phyloP scores from a whole-genome alignment of 371 early-diverging fungal genomes.

The Mortierella sp. region DNA sequence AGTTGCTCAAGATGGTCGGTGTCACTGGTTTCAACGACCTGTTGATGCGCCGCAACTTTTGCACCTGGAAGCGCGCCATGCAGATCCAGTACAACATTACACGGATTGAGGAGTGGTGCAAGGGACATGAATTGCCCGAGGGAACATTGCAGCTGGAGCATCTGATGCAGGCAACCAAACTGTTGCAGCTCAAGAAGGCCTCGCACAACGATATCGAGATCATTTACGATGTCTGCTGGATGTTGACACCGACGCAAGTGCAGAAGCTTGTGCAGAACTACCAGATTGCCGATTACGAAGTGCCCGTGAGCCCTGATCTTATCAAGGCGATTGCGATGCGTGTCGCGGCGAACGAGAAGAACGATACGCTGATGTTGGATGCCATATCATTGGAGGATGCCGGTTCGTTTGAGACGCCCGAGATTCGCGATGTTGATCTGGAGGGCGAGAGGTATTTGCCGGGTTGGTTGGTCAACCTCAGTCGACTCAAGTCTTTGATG shows the following conservation, averaged over 20 bases:
- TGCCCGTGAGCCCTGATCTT: conserved; percentile 90
- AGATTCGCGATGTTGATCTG: conserved; percentile 64
- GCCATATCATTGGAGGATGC: conserved; percentile 84
- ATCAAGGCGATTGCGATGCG: conserved; percentile 91
- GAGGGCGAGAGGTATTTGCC: conserved; percentile 73
- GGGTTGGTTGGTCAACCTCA: conserved; percentile 60
- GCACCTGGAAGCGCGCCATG: conserved; percentile 93
- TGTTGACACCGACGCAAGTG: conserved; percentile 94
- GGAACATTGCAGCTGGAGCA: conserved; percentile 92
- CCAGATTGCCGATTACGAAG: conserved; percentile 84
- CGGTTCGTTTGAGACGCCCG: conserved; percentile 74
- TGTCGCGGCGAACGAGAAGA: conserved; percentile 87
- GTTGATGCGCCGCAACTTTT: conserved; percentile 91
- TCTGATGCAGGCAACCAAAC: conserved; percentile 95
- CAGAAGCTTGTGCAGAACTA: conserved; percentile 93
- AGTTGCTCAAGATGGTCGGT: conserved; percentile 92
- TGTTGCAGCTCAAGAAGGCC: conserved; percentile 95
- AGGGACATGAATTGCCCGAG: conserved; percentile 91
- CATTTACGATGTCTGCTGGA: conserved; percentile 96
- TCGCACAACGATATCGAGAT: conserved; percentile 93
- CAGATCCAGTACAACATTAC: conserved; percentile 98
- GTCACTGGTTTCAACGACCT: conserved; percentile 96
- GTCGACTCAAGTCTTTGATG: conserved; percentile 49
- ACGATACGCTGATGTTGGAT: conserved; percentile 90
- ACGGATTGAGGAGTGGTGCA: conserved; percentile 97